These are phyloP conservation scores for Neofusicoccum umdonicola DNA, from an alignment of 2,329 filamentous ascomycete genomes.

Conservation along the genomic window DNA sequence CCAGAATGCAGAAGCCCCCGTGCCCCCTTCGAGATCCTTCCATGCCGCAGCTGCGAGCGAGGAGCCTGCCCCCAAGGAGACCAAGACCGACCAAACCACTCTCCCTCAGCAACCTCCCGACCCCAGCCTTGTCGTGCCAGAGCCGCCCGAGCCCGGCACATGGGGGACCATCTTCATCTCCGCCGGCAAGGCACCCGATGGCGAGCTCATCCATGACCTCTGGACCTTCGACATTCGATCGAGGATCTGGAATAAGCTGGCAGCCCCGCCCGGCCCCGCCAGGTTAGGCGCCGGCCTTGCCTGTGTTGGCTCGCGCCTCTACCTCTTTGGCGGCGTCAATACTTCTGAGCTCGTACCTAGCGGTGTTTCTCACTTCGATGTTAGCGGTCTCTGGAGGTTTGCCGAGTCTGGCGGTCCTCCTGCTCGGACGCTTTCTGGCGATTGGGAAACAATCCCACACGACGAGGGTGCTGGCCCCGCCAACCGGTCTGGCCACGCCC, in stretches of 20 bases:
- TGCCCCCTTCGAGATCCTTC: slow-evolving; percentile 31
- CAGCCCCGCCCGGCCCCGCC: slow-evolving; percentile 41
- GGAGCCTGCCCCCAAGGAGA: slow-evolving; percentile 37
- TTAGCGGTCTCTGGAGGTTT: slow-evolving; percentile 34
- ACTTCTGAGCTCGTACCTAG: slow-evolving; percentile 23
- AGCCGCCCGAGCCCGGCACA: slow-evolving; percentile 37
- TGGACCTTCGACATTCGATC: slow-evolving; percentile 52
- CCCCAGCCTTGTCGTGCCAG: slow-evolving; percentile 40
- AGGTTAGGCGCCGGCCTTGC: slow-evolving; percentile 41
- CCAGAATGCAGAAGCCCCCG: slow-evolving; percentile 20
- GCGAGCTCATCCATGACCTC: slow-evolving; percentile 41
- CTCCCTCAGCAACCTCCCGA: slow-evolving; percentile 41
- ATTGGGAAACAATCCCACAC: slow-evolving; percentile 32
- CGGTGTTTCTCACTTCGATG: slow-evolving; percentile 32
- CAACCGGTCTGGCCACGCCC: slow-evolving; percentile 42
- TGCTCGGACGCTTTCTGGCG: slow-evolving; percentile 24
- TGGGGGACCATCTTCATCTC: slow-evolving; percentile 54
- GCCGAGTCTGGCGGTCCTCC: slow-evolving; percentile 36
- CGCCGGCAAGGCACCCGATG: slow-evolving; percentile 40
- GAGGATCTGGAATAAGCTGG: slow-evolving; percentile 52
- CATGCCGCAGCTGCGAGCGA: slow-evolving; percentile 40
- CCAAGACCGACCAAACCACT: slow-evolving; percentile 1
- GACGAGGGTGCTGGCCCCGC: slow-evolving; percentile 38
- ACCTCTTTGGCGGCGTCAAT: slow-evolving; percentile 43
- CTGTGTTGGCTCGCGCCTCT: slow-evolving; percentile 47